Base-by-base conservation (phyloP, 805 yeast species). In the Isabelozyma pseudorhagii region DNA sequence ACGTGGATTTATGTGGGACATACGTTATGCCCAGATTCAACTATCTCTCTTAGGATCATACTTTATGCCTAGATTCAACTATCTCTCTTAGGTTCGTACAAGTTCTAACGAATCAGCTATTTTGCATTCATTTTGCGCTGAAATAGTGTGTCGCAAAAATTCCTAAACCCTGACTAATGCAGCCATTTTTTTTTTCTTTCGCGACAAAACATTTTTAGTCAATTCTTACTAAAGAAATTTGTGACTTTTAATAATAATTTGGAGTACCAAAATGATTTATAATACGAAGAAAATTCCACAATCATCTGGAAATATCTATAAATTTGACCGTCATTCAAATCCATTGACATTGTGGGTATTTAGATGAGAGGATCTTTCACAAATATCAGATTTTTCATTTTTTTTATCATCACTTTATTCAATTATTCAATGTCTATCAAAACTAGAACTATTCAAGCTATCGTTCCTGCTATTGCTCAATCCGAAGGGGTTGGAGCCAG, bases 401-500 rank as follows among this genome's bases (percentile, higher is more conserved):
- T 31, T 31, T 31, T 31, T 31, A 3, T 13, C 36, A 31, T 31
- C 36, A 31, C 36, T 31, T 31, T 31, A 31, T 31, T 31, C n/a
- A 31, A 31, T 31, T 31, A 31, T 31, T 31, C 36, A 31, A 31
- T 38, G 40, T 15, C 18, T 38, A 11, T 38, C 10, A 38, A 8
- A 8, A 38, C 10, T 14, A 69, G 77, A 68, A 56, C 70, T 17
- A 63, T 72, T 52, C 55, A 56, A 34, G 61, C 60, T 45, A 55
- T 72, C 38, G 57, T 72, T 25, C 55, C 62, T 43, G 91, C 93
- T 29, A 61, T 78, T 40, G 89, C 88, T 58, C 90, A 85, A 60
- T 75, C 85, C 15, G 96, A 89, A 68, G 97, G 97, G 55, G 91
- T 78, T 29, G 97, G 96, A n/a, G 96, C 96, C 28, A 69, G 78